Percentiles rank a stretch among this genome's conserved stretches.
Evolutionary conservation across 2,329 filamentous ascomycete genomes (phyloP).

Genomic region (Diaporthe humulicola): DNA sequence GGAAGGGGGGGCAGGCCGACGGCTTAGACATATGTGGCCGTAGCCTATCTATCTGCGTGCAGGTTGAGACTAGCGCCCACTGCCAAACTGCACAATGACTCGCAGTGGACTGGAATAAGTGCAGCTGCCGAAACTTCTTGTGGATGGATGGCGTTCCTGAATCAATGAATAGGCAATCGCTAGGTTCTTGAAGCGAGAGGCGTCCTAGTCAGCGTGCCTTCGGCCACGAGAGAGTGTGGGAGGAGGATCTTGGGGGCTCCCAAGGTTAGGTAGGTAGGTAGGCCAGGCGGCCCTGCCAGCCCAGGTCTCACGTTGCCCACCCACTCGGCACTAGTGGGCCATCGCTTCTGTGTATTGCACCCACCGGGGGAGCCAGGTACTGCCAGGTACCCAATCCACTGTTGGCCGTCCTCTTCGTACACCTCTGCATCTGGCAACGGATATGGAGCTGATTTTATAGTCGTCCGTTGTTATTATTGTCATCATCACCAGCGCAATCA

Average conservation of each 20-base stretch:
- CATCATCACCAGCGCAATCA: conserved; percentile 15
- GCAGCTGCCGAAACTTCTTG: background rate
- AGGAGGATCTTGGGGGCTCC: background rate
- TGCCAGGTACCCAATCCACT: background rate
- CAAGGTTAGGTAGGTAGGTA: background rate
- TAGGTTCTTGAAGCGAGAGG: conserved; percentile 10
- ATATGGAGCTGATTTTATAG: conserved; percentile 1
- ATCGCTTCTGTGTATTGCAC: background rate
- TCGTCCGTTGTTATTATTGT: background rate
- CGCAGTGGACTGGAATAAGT: background rate
- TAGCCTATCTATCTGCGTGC: background rate
- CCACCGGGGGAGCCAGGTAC: background rate
- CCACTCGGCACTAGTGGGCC: conserved; percentile 25
- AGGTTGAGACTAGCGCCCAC: conserved; percentile 11
- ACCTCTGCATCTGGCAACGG: background rate
- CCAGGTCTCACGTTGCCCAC: conserved; percentile 13
- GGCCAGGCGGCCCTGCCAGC: conserved; percentile 25
- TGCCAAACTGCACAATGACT: conserved; percentile 28
- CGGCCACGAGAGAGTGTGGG: conserved; percentile 2
- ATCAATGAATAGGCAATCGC: conserved; percentile 13
- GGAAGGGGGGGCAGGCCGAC: background rate
- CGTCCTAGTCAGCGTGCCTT: conserved; percentile 3
- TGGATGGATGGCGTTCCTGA: conserved; percentile 1
- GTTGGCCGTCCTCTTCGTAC: background rate
- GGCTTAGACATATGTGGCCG: conserved; percentile 15